Percentiles rank a stretch among this genome's conserved stretches.
phyloP scores from a whole-genome alignment of 2,329 filamentous ascomycete genomes.

The Chaetothyriales sp. region DNA sequence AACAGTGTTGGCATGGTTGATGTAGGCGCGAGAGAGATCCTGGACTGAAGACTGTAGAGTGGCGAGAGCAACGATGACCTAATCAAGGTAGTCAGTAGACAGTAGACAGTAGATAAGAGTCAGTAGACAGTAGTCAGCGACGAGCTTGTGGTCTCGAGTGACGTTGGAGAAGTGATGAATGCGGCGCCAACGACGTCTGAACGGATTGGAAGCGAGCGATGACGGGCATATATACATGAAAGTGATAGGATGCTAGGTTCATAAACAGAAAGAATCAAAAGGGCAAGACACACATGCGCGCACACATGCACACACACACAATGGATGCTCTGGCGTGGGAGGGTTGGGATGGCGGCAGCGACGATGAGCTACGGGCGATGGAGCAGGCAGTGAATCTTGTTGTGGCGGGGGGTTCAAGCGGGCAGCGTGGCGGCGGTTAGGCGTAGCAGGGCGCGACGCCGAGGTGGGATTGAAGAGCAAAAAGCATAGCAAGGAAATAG shows the following conservation, averaged over 20 bases:
- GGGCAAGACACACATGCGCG: too few relatives aligned
- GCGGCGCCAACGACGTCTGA: too few relatives aligned
- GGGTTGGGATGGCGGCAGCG: slow-evolving; percentile 4
- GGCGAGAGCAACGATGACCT: slow-evolving; percentile 66
- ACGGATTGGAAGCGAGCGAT: too few relatives aligned
- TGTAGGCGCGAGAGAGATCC: slow-evolving; percentile 68
- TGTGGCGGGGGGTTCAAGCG: background rate
- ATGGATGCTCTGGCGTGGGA: slow-evolving; percentile 1
- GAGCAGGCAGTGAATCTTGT: background rate
- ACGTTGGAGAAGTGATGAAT: too few relatives aligned
- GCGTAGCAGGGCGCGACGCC: background rate
- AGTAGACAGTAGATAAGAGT: too few relatives aligned
- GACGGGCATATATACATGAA: too few relatives aligned
- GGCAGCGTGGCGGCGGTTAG: background rate
- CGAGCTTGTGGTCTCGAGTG: too few relatives aligned
- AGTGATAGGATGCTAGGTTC: too few relatives aligned
- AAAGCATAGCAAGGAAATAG: background rate
- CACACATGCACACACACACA: too few relatives aligned
- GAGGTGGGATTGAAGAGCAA: background rate
- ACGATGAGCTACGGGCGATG: background rate
- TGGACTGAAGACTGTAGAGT: slow-evolving; percentile 68
- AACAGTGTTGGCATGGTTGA: slow-evolving; percentile 75
- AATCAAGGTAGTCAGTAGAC: slow-evolving; percentile 28
- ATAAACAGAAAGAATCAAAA: too few relatives aligned
- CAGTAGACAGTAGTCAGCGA: slow-evolving; percentile 10